Evolutionary conservation across 2,329 filamentous ascomycete species (phyloP).

Genomic region (Colletotrichum tabaci): DNA sequence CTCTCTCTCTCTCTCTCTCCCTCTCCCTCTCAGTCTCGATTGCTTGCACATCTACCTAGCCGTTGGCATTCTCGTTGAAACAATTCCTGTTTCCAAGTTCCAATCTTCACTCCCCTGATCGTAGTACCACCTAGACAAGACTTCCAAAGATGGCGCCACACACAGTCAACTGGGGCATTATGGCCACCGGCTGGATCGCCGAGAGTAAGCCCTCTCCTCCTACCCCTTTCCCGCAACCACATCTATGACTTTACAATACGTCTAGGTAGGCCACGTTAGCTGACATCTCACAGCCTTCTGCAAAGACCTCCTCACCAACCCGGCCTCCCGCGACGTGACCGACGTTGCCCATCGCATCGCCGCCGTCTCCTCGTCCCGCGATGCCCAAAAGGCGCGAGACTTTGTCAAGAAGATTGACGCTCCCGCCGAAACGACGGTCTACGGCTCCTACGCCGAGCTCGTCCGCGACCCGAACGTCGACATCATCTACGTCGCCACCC

Average conservation of each 20-base stretch:
- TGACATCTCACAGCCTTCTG: conserved; percentile 69
- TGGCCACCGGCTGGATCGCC: conserved; percentile 73
- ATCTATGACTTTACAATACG: conserved; percentile 2
- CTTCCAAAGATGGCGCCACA: conserved; percentile 60
- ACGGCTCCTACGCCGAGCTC: conserved; percentile 86
- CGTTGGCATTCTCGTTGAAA: neutral
- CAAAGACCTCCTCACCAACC: conserved; percentile 84
- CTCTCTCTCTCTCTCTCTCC: neutral
- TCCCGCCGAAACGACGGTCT: conserved; percentile 77
- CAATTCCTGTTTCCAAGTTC: neutral
- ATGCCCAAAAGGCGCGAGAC: conserved; percentile 75
- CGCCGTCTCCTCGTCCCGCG: conserved; percentile 85
- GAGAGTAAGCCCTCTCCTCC: conserved; percentile 60
- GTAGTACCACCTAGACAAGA: neutral
- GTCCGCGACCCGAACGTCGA: conserved; percentile 85
- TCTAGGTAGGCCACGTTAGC: neutral
- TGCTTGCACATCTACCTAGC: neutral
- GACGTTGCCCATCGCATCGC: conserved; percentile 84
- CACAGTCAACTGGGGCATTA: conserved; percentile 71
- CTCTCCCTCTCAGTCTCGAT: neutral
- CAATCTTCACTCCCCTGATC: neutral
- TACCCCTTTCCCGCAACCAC: conserved; percentile 23
- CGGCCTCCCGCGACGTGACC: conserved; percentile 75
- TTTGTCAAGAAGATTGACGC: conserved; percentile 82
- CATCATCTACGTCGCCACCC: conserved; percentile 90